Percentiles rank a stretch among this genome's conserved stretches.
Conservation (phyloP, 257 asterid genomes). For the Solanum paucissectum region DNA sequence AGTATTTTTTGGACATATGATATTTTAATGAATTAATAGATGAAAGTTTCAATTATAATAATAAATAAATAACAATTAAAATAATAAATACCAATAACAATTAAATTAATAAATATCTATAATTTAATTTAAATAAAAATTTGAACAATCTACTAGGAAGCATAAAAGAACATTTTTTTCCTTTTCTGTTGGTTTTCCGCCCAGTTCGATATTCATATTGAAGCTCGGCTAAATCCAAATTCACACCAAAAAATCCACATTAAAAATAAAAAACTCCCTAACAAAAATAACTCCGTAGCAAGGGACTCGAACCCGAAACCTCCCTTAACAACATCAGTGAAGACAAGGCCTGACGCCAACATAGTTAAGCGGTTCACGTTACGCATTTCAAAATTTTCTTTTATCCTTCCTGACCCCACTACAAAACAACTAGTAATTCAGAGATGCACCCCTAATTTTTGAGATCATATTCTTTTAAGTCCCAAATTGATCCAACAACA, state of each 20-base stretch:
- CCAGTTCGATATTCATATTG: rapidly evolving
- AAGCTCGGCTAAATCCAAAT: rapidly evolving
- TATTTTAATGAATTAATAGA: no score
- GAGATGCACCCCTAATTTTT: background rate
- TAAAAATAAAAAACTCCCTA: rapidly evolving
- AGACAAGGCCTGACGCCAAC: background rate
- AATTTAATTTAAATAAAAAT: no score
- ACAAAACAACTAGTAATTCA: background rate
- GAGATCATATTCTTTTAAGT: background rate
- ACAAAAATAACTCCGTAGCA: rapidly evolving
- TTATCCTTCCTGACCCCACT: conserved; percentile 13
- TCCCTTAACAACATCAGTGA: background rate
- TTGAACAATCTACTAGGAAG: background rate
- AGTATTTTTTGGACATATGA: background rate
- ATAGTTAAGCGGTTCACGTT: conserved; percentile 7
- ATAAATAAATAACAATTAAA: no score
- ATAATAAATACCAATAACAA: no score
- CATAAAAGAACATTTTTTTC: no score
- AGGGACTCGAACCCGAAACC: no score
- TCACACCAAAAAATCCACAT: rapidly evolving
- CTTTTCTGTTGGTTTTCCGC: no score
- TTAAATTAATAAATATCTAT: no score
- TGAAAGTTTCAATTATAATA: no score
- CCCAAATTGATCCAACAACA: background rate
- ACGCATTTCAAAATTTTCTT: conserved; percentile 35